These are phyloP conservation scores for Datura wrightii DNA, from an alignment of 257 asterid species.

Conservation along the genomic window DNA sequence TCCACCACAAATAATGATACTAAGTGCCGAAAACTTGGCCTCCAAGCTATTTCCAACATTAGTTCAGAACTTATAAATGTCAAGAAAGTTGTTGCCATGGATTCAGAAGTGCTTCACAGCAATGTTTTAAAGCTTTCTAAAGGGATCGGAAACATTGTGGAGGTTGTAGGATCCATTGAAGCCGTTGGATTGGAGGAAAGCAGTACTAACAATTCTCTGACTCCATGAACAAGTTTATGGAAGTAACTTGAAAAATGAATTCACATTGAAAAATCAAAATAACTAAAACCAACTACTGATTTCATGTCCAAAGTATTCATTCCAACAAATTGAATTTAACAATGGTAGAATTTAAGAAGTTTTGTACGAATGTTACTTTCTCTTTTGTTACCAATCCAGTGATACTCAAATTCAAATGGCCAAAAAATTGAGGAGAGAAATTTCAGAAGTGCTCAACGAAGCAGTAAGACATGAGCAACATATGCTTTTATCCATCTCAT, in stretches of 20 bases:
- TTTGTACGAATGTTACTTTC: no score
- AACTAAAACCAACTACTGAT: no score
- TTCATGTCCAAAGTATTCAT: no score
- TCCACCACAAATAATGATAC: slow-evolving; percentile 10
- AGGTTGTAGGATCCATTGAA: slow-evolving; percentile 34
- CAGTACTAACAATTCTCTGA: slow-evolving; percentile 36
- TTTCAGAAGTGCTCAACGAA: no score
- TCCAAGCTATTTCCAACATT: slow-evolving; percentile 38
- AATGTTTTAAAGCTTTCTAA: slow-evolving; percentile 39
- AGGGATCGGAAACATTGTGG: slow-evolving; percentile 33
- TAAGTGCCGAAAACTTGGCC: slow-evolving; percentile 41
- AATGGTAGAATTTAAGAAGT: no score
- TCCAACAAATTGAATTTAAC: no score
- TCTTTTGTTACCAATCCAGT: no score
- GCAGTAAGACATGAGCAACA: no score
- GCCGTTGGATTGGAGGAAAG: background rate
- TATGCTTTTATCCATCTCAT: no score
- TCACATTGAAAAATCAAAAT: no score
- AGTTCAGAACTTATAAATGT: slow-evolving; percentile 38
- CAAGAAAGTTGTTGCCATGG: slow-evolving; percentile 46
- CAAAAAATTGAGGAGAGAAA: no score
- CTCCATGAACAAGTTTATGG: slow-evolving; percentile 40
- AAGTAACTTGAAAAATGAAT: background rate
- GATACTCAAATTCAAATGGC: no score
- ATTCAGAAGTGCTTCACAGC: slow-evolving; percentile 39